A percentile compares a stretch with the other conserved stretches of the same genome.
phyloP scores from a whole-genome alignment of 352 stramenopile species.

The Pythium apleroticum region DNA sequence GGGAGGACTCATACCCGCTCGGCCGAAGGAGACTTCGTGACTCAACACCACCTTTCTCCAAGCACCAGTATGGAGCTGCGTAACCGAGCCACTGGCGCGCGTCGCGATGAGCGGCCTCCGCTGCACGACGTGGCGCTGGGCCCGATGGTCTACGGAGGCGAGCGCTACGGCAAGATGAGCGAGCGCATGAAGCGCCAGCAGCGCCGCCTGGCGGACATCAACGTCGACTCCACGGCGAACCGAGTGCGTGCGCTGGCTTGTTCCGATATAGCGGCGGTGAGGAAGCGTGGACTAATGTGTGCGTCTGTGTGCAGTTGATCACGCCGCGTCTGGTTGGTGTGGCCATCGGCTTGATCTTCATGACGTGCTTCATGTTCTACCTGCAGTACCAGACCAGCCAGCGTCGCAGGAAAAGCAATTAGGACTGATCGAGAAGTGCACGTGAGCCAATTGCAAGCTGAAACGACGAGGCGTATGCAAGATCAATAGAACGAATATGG shows the following conservation, averaged over 20 bases:
- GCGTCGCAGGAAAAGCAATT: constrained; percentile 26
- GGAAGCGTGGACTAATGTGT: constrained; percentile 3
- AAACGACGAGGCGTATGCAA: background rate
- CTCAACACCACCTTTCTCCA: constrained; percentile 1
- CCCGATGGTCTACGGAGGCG: constrained; percentile 78
- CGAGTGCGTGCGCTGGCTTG: constrained; percentile 33
- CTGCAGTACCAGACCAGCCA: constrained; percentile 52
- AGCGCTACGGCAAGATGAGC: constrained; percentile 83
- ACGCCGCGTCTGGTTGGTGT: constrained; percentile 61
- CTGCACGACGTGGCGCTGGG: constrained; percentile 60
- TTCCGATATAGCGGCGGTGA: background rate
- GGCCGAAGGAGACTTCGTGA: background rate
- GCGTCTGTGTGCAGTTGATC: constrained; percentile 46
- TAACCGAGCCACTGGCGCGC: constrained; percentile 35
- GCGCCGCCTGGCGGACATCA: constrained; percentile 42
- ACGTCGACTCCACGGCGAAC: constrained; percentile 35
- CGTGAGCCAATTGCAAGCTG: background rate
- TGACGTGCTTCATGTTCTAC: constrained; percentile 52
- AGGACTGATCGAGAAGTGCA: background rate
- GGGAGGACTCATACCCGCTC: background rate
- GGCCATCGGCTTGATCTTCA: constrained; percentile 47
- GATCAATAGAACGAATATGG: background rate
- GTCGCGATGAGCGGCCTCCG: constrained; percentile 33
- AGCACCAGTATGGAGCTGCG: constrained; percentile 59
- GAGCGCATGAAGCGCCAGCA: constrained; percentile 79